Evolutionary conservation across 208 protist genomes (phyloP).

Genomic region (Crithidia expoeki): DNA sequence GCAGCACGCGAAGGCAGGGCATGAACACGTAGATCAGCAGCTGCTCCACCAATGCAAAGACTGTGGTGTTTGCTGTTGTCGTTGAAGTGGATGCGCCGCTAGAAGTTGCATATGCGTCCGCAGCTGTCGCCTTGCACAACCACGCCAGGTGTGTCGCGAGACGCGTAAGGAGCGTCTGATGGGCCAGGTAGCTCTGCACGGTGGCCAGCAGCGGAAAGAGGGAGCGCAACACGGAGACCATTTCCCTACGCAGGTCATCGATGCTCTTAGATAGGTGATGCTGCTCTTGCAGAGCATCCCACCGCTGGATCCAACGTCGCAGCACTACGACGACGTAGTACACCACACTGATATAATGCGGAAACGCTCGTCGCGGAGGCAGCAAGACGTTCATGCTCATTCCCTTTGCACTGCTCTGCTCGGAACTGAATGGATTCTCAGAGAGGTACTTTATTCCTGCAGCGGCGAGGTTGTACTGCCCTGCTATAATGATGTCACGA

Average conservation of each 20-base stretch:
- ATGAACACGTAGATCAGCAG: constrained; percentile 65
- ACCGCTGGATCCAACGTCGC: constrained; percentile 32
- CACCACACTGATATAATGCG: constrained; percentile 39
- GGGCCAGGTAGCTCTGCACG: constrained; percentile 45
- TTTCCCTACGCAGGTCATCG: constrained; percentile 10
- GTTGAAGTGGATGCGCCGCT: neutral
- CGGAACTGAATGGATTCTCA: neutral
- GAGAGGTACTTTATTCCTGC: constrained; percentile 42
- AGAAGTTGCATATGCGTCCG: neutral
- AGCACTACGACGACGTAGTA: constrained; percentile 29
- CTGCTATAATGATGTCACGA: constrained; percentile 54
- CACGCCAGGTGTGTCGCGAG: constrained; percentile 33
- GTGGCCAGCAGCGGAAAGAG: constrained; percentile 45
- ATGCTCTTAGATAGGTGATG: neutral
- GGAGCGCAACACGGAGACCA: constrained; percentile 25
- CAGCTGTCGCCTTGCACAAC: constrained; percentile 12
- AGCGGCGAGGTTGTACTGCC: constrained; percentile 45
- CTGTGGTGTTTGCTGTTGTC: neutral
- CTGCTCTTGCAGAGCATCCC: constrained; percentile 19
- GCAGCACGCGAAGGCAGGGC: constrained; percentile 73
- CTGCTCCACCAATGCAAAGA: constrained; percentile 51
- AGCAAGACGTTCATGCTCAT: constrained; percentile 64
- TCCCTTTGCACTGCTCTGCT: neutral
- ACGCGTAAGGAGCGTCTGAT: constrained; percentile 47
- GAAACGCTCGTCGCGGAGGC: constrained; percentile 46